These are phyloP conservation scores for Chloroidium sp. DNA, from an alignment of 163 green algal genomes.

Conservation along the genomic window DNA sequence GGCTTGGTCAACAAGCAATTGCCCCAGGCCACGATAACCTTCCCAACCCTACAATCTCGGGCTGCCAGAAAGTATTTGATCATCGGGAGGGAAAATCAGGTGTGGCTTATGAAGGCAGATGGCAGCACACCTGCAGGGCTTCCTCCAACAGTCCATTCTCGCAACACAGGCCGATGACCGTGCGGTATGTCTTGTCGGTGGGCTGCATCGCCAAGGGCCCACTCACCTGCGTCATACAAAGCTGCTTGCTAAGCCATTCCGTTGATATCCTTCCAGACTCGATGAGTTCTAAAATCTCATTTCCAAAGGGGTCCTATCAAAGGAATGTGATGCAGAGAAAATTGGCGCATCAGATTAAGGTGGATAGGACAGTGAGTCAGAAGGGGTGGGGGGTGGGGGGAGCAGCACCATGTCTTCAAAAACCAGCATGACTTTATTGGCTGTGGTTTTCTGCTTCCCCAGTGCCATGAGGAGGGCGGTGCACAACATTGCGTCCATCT, in stretches of 20 bases:
- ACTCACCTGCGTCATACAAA: conserved; percentile 5
- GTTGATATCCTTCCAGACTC: too few relatives aligned
- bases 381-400: too few relatives aligned
- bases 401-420: conserved; percentile 21
- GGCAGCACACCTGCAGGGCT: conserved; percentile 30
- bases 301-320: too few relatives aligned
- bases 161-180: conserved; percentile 16
- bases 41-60: too few relatives aligned
- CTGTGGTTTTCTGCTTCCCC: conserved; percentile 7
- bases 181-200: conserved; percentile 24
- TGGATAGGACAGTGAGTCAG: too few relatives aligned
- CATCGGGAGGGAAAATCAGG: too few relatives aligned
- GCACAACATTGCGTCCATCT: conserved; percentile 12
- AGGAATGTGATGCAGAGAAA: background rate
- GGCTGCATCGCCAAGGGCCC: conserved; percentile 12
- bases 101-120: background rate
- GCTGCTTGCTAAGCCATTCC: too few relatives aligned
- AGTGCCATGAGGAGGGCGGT: conserved; percentile 27
- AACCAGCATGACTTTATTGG: conserved; percentile 11
- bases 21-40: too few relatives aligned
- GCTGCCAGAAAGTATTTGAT: too few relatives aligned
- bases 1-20: too few relatives aligned
- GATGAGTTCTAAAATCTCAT: too few relatives aligned
- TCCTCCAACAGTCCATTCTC: conserved; percentile 20
- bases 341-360: background rate